Percentiles rank a stretch among this genome's conserved stretches.
phyloP scores from a whole-genome alignment of 176 grass and related monocot species.

The Stipa capillata region DNA sequence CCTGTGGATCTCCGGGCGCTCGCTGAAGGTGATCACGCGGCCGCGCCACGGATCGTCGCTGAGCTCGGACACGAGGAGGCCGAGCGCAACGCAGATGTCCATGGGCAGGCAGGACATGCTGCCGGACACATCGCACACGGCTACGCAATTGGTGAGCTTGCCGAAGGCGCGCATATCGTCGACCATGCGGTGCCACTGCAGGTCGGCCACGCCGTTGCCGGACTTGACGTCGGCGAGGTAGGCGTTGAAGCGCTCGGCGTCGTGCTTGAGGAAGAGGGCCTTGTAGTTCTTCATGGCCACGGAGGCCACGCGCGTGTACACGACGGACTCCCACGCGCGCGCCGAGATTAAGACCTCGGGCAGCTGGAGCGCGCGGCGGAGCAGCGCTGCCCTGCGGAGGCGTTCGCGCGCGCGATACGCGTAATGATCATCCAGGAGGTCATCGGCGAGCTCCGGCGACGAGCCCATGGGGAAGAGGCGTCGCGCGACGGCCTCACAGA shows the following conservation, averaged over 20 bases:
- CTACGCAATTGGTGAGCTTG: constrained; percentile 47
- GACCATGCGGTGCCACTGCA: constrained; percentile 72
- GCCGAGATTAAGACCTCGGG: constrained; percentile 62
- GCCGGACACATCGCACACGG: constrained; percentile 70
- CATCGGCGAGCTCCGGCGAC: constrained; percentile 16
- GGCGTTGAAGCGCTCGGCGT: constrained; percentile 40
- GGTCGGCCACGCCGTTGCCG: constrained; percentile 42
- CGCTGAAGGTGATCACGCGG: constrained; percentile 58
- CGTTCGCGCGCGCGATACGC: constrained; percentile 57
- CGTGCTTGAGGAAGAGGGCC: constrained; percentile 42
- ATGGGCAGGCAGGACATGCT: constrained; percentile 62
- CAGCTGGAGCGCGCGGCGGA: constrained; percentile 59
- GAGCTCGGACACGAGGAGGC: constrained; percentile 71
- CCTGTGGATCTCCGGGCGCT: neutral
- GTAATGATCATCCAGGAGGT: constrained; percentile 50
- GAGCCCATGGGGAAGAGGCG: constrained; percentile 53
- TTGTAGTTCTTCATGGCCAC: constrained; percentile 80
- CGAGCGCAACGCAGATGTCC: constrained; percentile 65
- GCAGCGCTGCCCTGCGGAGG: constrained; percentile 45
- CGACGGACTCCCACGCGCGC: constrained; percentile 35
- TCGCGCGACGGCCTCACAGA: constrained; percentile 68
- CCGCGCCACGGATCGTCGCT: constrained; percentile 71
- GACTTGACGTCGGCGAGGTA: constrained; percentile 48
- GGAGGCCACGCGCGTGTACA: constrained; percentile 63
- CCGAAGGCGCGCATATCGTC: constrained; percentile 40